phyloP scores from a whole-genome alignment of 192 early-diverging fungal species.

The Backusella mclennaniae region DNA sequence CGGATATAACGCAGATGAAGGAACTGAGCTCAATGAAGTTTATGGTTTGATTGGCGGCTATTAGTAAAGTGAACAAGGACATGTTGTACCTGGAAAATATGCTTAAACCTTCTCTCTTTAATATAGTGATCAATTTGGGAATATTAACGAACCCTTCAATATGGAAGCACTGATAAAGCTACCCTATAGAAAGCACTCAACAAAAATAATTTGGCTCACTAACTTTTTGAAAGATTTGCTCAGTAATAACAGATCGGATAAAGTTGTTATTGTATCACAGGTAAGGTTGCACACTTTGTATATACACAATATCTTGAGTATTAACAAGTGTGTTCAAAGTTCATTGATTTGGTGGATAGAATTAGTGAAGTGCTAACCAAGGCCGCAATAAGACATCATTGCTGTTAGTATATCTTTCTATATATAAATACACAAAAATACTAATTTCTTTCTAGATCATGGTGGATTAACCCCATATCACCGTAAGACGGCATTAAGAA shows the following conservation, averaged over 20 bases:
- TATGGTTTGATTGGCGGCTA: slow-evolving; percentile 11
- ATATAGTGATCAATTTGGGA: slow-evolving; percentile 21
- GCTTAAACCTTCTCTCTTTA: not conserved
- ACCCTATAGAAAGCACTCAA: slow-evolving; percentile 11
- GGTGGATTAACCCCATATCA: slow-evolving; percentile 44
- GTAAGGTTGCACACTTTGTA: not conserved
- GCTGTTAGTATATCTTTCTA: slow-evolving; percentile 11
- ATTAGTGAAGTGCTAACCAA: slow-evolving; percentile 2
- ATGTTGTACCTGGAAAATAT: not conserved
- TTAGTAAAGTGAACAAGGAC: slow-evolving; percentile 2
- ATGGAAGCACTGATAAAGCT: not conserved
- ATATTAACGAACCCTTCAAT: not conserved
- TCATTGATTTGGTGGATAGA: slow-evolving; percentile 13
- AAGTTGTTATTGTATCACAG: slow-evolving; percentile 26
- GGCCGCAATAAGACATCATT: not conserved
- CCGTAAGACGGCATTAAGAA: slow-evolving; percentile 67
- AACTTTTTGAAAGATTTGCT: slow-evolving; percentile 5
- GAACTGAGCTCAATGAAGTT: not conserved
- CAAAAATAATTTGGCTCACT: slow-evolving; percentile 20
- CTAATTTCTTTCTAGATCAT: slow-evolving; percentile 6
- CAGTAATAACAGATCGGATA: not conserved
- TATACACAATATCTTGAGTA: not conserved
- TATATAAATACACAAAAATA: not conserved
- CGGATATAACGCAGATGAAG: not conserved
- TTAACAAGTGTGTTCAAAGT: not conserved